A percentile compares a stretch with the other conserved stretches of the same genome.
Conservation (phyloP, 805 yeast genomes). For the Saccharomycopsis sp. region DNA sequence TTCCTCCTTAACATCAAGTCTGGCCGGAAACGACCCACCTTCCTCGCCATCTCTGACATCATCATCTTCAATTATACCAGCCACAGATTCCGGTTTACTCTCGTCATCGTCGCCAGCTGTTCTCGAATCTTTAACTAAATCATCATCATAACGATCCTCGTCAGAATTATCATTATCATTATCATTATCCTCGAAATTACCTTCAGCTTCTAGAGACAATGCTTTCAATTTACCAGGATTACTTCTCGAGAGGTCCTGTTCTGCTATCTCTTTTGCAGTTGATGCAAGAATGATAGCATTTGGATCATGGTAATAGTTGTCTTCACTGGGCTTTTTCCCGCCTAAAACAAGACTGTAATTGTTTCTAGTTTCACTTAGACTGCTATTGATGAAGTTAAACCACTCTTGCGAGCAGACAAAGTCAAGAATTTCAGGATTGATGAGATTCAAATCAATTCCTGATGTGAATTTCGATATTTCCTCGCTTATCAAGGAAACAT, state of each 20-base stretch:
- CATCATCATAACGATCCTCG: neutral
- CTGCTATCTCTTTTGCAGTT: slow-evolving; percentile 13
- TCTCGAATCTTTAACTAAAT: neutral
- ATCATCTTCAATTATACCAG: slow-evolving; percentile 14
- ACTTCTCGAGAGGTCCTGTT: slow-evolving; percentile 15
- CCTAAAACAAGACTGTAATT: slow-evolving; percentile 14
- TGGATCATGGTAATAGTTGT: slow-evolving; percentile 12
- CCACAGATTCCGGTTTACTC: neutral
- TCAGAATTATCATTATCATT: neutral
- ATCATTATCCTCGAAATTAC: neutral
- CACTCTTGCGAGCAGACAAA: slow-evolving; percentile 7
- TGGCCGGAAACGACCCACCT: slow-evolving; percentile 8
- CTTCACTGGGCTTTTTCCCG: slow-evolving; percentile 9
- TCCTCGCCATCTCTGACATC: slow-evolving; percentile 21
- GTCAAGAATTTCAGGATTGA: slow-evolving; percentile 12
- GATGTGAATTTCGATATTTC: slow-evolving; percentile 17
- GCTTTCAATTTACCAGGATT: slow-evolving; percentile 14
- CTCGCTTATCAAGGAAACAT: slow-evolving; percentile 50
- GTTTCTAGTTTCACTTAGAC: slow-evolving; percentile 12
- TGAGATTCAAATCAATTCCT: slow-evolving; percentile 4
- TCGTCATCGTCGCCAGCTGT: slow-evolving; percentile 2
- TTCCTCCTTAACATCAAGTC: too few relatives aligned
- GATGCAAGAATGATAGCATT: slow-evolving; percentile 15
- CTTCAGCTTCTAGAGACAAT: slow-evolving; percentile 2
- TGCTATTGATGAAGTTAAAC: slow-evolving; percentile 12